Evolutionary conservation across 768 basidiomycete genomes (phyloP).

Genomic region (Sarcodon sp.): DNA sequence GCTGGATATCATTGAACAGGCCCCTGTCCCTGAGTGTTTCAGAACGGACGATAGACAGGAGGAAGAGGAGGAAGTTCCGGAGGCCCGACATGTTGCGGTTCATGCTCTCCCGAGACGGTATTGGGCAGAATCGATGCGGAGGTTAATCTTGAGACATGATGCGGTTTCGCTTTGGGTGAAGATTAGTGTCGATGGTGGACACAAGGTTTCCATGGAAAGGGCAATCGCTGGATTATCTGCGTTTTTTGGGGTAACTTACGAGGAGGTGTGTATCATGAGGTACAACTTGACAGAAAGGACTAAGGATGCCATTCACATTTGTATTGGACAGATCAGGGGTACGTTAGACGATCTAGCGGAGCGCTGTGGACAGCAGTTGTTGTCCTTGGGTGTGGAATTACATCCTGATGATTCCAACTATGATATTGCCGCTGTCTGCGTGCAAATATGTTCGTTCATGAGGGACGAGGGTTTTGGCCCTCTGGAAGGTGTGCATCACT

Average conservation of each 20-base stretch:
- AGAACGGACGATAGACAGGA: constrained; percentile 1
- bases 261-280: constrained; percentile 21
- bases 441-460: constrained; percentile 38
- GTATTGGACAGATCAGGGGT: constrained; percentile 22
- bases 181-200: background rate
- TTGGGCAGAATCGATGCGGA: constrained; percentile 6
- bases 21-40: constrained; percentile 21
- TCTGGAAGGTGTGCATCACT: constrained; percentile 22
- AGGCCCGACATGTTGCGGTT: constrained; percentile 1
- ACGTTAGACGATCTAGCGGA: constrained; percentile 25
- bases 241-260: constrained; percentile 32
- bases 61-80: background rate
- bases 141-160: constrained; percentile 4
- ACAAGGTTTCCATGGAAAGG: constrained; percentile 24
- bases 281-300: background rate
- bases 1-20: constrained; percentile 25
- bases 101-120: constrained; percentile 6
- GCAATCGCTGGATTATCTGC: constrained; percentile 37
- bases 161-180: constrained; percentile 1
- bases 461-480: constrained; percentile 30
- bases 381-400: constrained; percentile 13
- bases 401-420: constrained; percentile 18
- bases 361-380: constrained; percentile 27
- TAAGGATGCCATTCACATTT: constrained; percentile 1
- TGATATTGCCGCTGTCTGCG: constrained; percentile 22